Percentiles rank a stretch among this genome's conserved stretches.
Conservation (phyloP, 352 stramenopile species). For the Albugo candida region DNA sequence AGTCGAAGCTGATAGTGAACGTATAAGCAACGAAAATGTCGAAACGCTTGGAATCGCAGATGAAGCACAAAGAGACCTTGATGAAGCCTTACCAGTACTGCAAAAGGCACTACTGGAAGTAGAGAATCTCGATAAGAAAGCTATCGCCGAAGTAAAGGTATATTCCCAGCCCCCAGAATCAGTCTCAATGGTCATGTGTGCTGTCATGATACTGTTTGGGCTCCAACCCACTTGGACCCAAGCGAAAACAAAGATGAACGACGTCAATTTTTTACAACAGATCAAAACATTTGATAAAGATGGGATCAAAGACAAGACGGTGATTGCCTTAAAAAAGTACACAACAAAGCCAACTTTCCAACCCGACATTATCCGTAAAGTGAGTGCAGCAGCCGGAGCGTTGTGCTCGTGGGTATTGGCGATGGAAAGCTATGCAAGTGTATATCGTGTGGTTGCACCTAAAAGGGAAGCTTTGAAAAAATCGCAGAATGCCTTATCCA, state of each 20-base stretch:
- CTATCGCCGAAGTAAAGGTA: constrained; percentile 90
- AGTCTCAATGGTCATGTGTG: constrained; percentile 86
- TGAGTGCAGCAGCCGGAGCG: constrained; percentile 72
- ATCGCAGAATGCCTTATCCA: constrained; percentile 62
- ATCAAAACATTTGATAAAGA: constrained; percentile 95
- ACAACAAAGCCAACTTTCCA: constrained; percentile 72
- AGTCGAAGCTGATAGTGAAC: constrained; percentile 85
- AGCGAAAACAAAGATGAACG: constrained; percentile 88
- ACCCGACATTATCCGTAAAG: constrained; percentile 77
- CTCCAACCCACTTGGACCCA: constrained; percentile 83
- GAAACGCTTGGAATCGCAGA: constrained; percentile 90
- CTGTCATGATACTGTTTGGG: constrained; percentile 93
- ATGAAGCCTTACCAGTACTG: constrained; percentile 84
- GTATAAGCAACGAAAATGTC: constrained; percentile 79
- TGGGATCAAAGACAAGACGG: constrained; percentile 83
- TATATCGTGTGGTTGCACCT: constrained; percentile 75
- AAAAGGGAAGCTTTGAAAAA: constrained; percentile 81
- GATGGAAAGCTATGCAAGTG: constrained; percentile 81
- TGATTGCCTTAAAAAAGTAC: constrained; percentile 90
- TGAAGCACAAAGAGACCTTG: constrained; percentile 88
- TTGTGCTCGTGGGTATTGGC: constrained; percentile 84
- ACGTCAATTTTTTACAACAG: constrained; percentile 84
- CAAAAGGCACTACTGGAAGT: constrained; percentile 87
- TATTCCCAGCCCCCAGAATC: constrained; percentile 84
- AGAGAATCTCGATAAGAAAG: constrained; percentile 89